A percentile compares a stretch with the other conserved stretches of the same genome.
Evolutionary conservation across 1,284 basidiomycete species (phyloP).

Genomic region (Garcileccinum viscosum): DNA sequence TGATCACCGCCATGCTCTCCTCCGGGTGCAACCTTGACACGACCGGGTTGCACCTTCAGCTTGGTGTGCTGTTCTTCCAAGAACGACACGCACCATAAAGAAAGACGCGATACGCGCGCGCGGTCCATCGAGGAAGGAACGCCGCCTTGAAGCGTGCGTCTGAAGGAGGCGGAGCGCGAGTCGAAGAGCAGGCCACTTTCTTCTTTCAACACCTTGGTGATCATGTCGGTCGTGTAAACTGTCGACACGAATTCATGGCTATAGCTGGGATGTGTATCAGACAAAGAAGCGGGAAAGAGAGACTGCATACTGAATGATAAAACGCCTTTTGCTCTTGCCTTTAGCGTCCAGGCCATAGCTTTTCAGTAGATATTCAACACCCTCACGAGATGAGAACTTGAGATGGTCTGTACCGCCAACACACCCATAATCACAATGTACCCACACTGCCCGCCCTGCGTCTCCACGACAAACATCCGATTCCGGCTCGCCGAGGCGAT

Average conservation of each 20-base stretch:
- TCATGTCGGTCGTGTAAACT: conserved; percentile 91
- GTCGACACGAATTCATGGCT: conserved; percentile 88
- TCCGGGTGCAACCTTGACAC: conserved; percentile 57
- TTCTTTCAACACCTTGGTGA: conserved; percentile 94
- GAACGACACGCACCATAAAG: conserved; percentile 93
- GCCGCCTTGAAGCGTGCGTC: too few species aligned
- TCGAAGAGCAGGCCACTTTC: conserved; percentile 92
- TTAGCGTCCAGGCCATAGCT: conserved; percentile 87
- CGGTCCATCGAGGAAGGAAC: conserved; percentile 95
- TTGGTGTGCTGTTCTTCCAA: conserved; percentile 80
- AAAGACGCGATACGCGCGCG: conserved; percentile 86
- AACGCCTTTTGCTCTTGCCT: too few species aligned
- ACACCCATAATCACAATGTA: conserved; percentile 96
- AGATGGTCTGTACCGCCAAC: too few species aligned
- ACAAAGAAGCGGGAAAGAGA: not conserved
- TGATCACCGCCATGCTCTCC: conserved; percentile 88
- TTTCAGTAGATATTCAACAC: too few species aligned
- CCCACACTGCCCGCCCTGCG: conserved; percentile 95
- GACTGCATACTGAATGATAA: conserved; percentile 74
- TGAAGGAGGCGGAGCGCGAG: conserved; percentile 89
- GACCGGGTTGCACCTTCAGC: conserved; percentile 52
- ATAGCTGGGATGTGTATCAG: too few species aligned
- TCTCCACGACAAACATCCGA: conserved; percentile 98
- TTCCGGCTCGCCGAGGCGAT: too few species aligned
- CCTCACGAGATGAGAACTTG: too few species aligned